Percentiles rank a stretch among this genome's conserved stretches.
Evolutionary conservation across 2,329 filamentous ascomycete species (phyloP).

Genomic region (Diplodia corticola): DNA sequence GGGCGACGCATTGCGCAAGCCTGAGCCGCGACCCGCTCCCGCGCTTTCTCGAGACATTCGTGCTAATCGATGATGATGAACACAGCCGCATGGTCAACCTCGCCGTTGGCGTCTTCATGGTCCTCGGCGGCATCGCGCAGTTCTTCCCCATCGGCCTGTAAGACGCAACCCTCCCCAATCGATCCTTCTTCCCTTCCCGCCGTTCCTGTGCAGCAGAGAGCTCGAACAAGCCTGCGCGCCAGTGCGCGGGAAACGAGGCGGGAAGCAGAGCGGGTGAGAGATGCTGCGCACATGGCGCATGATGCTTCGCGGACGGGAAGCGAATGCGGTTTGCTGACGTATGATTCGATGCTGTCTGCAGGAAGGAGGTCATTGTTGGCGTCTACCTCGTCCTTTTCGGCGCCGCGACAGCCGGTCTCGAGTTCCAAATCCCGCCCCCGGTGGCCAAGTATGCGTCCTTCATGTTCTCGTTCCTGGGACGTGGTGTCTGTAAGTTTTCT

Average conservation of each 20-base stretch:
- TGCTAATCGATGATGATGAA: constrained; percentile 24
- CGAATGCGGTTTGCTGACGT: neutral
- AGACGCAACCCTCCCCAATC: constrained; percentile 37
- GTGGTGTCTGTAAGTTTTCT: constrained; percentile 78
- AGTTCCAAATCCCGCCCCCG: constrained; percentile 94
- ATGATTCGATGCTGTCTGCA: constrained; percentile 36
- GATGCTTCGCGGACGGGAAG: neutral
- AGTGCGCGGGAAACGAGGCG: neutral
- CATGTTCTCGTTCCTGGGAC: constrained; percentile 95
- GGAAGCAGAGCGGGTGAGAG: neutral
- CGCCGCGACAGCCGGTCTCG: constrained; percentile 51
- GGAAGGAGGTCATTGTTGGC: constrained; percentile 74
- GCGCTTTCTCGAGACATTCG: neutral
- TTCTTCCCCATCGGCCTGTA: constrained; percentile 58
- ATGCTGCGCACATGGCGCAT: neutral
- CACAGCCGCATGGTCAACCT: constrained; percentile 91
- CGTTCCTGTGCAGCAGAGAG: constrained; percentile 23
- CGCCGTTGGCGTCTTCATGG: constrained; percentile 80
- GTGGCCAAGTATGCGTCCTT: constrained; percentile 93
- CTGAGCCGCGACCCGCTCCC: neutral
- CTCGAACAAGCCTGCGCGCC: neutral
- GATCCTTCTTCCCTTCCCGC: constrained; percentile 27
- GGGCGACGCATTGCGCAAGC: neutral
- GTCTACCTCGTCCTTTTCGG: constrained; percentile 91
- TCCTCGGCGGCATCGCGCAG: constrained; percentile 77